phyloP scores from a whole-genome alignment of 2,329 filamentous ascomycete species.

The Myrmaecium sp. region DNA sequence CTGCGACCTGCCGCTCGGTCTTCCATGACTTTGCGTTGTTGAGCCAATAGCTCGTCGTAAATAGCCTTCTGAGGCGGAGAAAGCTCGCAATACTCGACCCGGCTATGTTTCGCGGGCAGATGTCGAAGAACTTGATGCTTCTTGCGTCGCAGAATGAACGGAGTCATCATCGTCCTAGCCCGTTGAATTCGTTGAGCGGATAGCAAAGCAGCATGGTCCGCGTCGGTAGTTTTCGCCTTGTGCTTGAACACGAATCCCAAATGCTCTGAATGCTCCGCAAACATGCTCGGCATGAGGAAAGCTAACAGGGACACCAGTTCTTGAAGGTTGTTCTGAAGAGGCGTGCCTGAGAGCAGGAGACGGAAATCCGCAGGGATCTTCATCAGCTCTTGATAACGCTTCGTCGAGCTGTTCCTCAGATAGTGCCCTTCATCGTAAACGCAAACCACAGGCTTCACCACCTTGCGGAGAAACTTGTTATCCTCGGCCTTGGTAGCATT shows the following conservation, averaged over 20 bases:
- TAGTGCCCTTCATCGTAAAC: slow-evolving; percentile 93
- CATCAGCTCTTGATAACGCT: slow-evolving; percentile 63
- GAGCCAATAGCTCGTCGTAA: slow-evolving; percentile 53
- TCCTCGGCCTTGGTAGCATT: slow-evolving; percentile 43
- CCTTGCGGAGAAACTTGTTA: slow-evolving; percentile 42
- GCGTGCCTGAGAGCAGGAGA: slow-evolving; percentile 76
- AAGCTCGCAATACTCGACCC: slow-evolving; percentile 68
- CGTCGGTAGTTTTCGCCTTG: slow-evolving; percentile 69
- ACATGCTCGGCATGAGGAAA: slow-evolving; percentile 84
- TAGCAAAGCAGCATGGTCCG: slow-evolving; percentile 61
- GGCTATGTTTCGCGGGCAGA: slow-evolving; percentile 62
- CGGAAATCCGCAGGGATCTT: slow-evolving; percentile 68
- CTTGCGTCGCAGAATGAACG: slow-evolving; percentile 84
- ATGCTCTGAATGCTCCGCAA: slow-evolving; percentile 58
- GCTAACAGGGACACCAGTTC: slow-evolving; percentile 80
- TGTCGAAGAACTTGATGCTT: slow-evolving; percentile 80
- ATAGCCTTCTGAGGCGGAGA: slow-evolving; percentile 53
- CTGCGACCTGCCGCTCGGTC: slow-evolving; percentile 40
- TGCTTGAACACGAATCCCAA: slow-evolving; percentile 82
- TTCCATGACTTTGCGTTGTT: slow-evolving; percentile 42
- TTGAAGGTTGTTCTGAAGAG: slow-evolving; percentile 84
- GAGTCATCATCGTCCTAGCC: slow-evolving; percentile 81
- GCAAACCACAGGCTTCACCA: slow-evolving; percentile 39
- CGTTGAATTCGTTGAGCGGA: slow-evolving; percentile 75
- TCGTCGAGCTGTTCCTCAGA: slow-evolving; percentile 74